phyloP scores from a whole-genome alignment of 768 basidiomycete genomes.

The Leccinum aurantiacum region DNA sequence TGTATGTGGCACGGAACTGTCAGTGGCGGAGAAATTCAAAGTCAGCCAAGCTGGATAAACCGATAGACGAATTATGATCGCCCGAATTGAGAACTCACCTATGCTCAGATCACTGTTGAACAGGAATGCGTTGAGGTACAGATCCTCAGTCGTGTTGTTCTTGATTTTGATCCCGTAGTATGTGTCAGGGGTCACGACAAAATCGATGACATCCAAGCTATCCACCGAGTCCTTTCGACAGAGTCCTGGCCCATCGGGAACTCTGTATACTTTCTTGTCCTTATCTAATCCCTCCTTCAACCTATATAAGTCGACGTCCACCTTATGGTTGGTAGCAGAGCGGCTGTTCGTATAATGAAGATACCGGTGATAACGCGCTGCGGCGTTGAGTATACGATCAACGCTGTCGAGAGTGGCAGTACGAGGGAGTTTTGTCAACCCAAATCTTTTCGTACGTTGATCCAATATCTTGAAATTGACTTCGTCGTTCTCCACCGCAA shows the following conservation, averaged over 20 bases:
- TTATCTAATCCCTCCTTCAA: slow-evolving; percentile 5
- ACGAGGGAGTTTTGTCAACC: slow-evolving; percentile 1
- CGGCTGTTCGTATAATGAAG: slow-evolving; percentile 10
- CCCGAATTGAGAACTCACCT: no score
- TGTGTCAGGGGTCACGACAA: slow-evolving; percentile 24
- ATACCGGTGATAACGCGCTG: slow-evolving; percentile 24
- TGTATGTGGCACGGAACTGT: no score
- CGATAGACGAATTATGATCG: no score
- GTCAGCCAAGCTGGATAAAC: no score
- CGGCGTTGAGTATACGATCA: slow-evolving; percentile 7
- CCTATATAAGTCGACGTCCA: slow-evolving; percentile 16
- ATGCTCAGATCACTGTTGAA: no score
- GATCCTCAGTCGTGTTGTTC: no score
- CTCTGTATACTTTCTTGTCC: background rate
- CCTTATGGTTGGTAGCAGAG: background rate
- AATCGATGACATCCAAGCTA: slow-evolving; percentile 13
- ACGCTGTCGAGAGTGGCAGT: background rate
- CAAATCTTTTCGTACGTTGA: background rate
- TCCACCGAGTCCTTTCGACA: slow-evolving; percentile 4
- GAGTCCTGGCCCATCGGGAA: slow-evolving; percentile 2
- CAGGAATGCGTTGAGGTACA: no score
- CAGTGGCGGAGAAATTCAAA: no score
- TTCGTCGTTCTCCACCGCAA: background rate
- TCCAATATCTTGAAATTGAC: slow-evolving; percentile 5
- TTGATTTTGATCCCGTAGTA: slow-evolving; percentile 38